These are phyloP conservation scores for Neurospora sp. DNA, from an alignment of 495 filamentous ascomycete genomes.

Conservation along the genomic window DNA sequence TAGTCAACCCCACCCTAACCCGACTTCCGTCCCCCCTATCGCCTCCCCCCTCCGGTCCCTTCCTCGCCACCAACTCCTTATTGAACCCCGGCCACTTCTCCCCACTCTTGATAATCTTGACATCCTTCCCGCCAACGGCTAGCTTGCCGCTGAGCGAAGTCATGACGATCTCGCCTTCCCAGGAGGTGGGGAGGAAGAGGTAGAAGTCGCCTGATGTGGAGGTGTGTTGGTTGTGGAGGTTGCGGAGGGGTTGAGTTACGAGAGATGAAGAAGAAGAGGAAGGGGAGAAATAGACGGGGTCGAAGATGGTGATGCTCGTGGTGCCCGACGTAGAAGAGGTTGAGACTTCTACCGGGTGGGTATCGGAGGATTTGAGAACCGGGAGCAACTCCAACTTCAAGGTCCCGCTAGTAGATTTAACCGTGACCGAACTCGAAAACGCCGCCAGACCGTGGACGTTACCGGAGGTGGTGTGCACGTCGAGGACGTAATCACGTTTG, in stretches of 20 bases:
- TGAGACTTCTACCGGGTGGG: conserved; percentile 5
- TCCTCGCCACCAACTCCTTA: conserved; percentile 23
- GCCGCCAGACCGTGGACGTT: conserved; percentile 21
- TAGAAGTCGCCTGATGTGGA: conserved; percentile 25
- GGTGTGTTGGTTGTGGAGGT: conserved; percentile 20
- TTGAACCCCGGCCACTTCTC: conserved; percentile 21
- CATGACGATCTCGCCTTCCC: conserved; percentile 30
- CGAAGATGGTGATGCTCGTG: conserved; percentile 19
- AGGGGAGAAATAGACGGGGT: conserved; percentile 21
- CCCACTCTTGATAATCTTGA: conserved; percentile 19
- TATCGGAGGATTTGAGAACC: conserved; percentile 13
- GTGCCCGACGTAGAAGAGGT: conserved; percentile 28
- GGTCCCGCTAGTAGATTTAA: conserved; percentile 21
- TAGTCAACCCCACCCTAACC: conserved; percentile 12
- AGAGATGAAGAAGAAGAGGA: no score
- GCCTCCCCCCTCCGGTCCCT: conserved; percentile 20
- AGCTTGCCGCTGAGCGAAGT: conserved; percentile 21
- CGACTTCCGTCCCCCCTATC: conserved; percentile 19
- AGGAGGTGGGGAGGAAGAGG: conserved; percentile 26
- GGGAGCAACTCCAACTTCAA: conserved; percentile 26
- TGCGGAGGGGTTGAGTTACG: no score
- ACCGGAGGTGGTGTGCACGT: conserved; percentile 27
- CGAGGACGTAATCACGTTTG: conserved; percentile 32
- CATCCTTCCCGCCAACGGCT: conserved; percentile 20
- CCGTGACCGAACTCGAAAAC: conserved; percentile 12